phyloP scores from a whole-genome alignment of 352 stramenopile genomes.

The Phytophthora tubulina region DNA sequence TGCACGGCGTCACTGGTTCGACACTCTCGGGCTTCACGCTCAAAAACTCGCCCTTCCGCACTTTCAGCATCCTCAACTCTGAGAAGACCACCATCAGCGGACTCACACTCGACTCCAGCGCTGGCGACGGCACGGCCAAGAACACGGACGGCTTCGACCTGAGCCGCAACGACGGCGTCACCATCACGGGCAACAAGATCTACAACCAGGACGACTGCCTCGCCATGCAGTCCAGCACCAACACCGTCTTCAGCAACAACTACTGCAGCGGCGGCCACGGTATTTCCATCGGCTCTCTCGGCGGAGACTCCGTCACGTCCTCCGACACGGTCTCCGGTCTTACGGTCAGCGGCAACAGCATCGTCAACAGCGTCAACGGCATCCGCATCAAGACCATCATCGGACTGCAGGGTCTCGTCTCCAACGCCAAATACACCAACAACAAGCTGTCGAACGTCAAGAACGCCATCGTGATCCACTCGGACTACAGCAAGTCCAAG shows the following conservation, averaged over 20 bases:
- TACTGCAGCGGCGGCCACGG: conserved; percentile 23
- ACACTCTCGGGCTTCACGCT: conserved; percentile 40
- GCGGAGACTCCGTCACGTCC: conserved; percentile 24
- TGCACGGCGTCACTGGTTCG: conserved; percentile 14
- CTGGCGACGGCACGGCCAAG: conserved; percentile 16
- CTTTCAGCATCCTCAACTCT: conserved; percentile 36
- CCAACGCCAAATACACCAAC: conserved; percentile 23
- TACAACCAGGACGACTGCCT: conserved; percentile 31
- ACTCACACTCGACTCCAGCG: conserved; percentile 19
- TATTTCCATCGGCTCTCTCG: conserved; percentile 46
- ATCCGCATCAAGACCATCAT: conserved; percentile 33
- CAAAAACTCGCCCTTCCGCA: conserved; percentile 38
- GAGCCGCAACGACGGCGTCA: conserved; percentile 19
- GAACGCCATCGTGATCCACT: conserved; percentile 27
- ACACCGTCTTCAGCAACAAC: conserved; percentile 32
- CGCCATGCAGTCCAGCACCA: conserved; percentile 30
- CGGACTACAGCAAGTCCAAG: conserved; percentile 33
- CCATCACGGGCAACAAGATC: conserved; percentile 25
- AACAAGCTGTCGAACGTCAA: conserved; percentile 33
- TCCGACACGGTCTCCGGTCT: conserved; percentile 35
- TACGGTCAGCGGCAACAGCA: conserved; percentile 35
- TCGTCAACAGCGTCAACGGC: conserved; percentile 35
- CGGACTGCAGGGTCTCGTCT: conserved; percentile 32
- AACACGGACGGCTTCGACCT: conserved; percentile 29
- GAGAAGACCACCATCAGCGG: conserved; percentile 22